These are phyloP conservation scores for Phytophthora multivora DNA, from an alignment of 352 stramenopile genomes.

Conservation along the genomic window DNA sequence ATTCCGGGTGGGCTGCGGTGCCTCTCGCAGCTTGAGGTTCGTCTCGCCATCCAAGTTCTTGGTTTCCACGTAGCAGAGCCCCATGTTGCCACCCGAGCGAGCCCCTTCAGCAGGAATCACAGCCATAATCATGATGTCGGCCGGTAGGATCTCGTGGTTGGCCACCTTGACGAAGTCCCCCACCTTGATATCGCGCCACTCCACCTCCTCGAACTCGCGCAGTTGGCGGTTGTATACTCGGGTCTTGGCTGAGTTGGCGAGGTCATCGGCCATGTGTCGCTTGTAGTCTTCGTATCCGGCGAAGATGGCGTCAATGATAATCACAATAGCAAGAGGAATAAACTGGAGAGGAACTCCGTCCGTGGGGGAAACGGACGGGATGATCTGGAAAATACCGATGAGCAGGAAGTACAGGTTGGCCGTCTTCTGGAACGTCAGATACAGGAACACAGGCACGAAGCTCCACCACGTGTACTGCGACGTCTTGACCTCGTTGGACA, in stretches of 20 bases:
- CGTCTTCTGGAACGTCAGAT: constrained; percentile 88
- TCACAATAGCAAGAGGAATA: constrained; percentile 80
- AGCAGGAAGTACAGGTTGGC: constrained; percentile 90
- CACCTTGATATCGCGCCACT: constrained; percentile 84
- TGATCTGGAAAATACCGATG: constrained; percentile 90
- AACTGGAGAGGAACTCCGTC: constrained; percentile 85
- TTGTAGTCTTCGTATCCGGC: constrained; percentile 87
- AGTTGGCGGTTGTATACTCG: constrained; percentile 76
- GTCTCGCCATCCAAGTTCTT: constrained; percentile 90
- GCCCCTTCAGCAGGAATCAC: constrained; percentile 68
- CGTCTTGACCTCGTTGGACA: constrained; percentile 84
- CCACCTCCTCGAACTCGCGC: constrained; percentile 83
- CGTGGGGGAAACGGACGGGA: constrained; percentile 81
- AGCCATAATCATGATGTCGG: constrained; percentile 82
- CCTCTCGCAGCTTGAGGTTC: constrained; percentile 86
- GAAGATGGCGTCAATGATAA: constrained; percentile 84
- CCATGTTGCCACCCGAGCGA: constrained; percentile 63
- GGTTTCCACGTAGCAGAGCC: constrained; percentile 89
- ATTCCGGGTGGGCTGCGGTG: constrained; percentile 52
- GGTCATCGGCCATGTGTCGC: constrained; percentile 76
- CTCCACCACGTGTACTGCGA: constrained; percentile 91
- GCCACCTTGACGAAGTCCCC: constrained; percentile 85
- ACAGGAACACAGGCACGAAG: constrained; percentile 88
- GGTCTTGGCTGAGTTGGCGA: constrained; percentile 72
- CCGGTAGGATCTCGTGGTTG: constrained; percentile 83